Evolutionary conservation across 139 green algal species (phyloP).

Genomic region (Chlorella sp.): DNA sequence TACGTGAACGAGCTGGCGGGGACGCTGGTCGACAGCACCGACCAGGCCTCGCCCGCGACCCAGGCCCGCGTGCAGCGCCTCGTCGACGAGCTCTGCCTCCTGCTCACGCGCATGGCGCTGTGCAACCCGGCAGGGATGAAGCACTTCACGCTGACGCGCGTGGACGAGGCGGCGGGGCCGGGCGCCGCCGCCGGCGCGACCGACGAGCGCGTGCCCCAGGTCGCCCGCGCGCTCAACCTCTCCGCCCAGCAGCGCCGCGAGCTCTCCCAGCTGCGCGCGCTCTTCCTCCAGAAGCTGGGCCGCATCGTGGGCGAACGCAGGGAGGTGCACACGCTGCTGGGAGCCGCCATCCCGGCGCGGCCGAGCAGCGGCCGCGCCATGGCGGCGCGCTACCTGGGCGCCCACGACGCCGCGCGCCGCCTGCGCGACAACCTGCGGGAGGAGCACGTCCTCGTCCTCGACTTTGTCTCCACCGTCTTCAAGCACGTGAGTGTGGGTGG

Average conservation of each 20-base stretch:
- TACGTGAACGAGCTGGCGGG: conserved; percentile 48
- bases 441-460: conserved; percentile 51
- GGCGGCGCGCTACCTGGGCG: conserved; percentile 15
- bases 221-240: conserved; percentile 32
- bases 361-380: conserved; percentile 16
- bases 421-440: conserved; percentile 43
- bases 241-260: conserved; percentile 31
- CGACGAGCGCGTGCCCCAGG: conserved; percentile 18
- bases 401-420: conserved; percentile 35
- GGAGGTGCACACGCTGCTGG: conserved; percentile 18
- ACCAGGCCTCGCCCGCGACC: neutral
- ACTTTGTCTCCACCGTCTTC: conserved; percentile 48
- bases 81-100: conserved; percentile 26
- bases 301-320: conserved; percentile 26
- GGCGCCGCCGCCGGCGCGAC: too few relatives aligned
- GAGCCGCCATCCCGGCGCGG: neutral
- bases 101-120: conserved; percentile 15
- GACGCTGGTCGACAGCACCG: conserved; percentile 25
- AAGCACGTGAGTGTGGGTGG: conserved; percentile 33
- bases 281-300: conserved; percentile 40
- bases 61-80: conserved; percentile 18
- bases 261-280: conserved; percentile 36
- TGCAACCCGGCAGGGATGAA: conserved; percentile 24
- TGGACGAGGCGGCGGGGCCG: neutral
- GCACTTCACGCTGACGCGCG: conserved; percentile 25